Base-by-base conservation (phyloP, 2,329 filamentous ascomycete genomes). In the Pestalotiopsis fici region DNA sequence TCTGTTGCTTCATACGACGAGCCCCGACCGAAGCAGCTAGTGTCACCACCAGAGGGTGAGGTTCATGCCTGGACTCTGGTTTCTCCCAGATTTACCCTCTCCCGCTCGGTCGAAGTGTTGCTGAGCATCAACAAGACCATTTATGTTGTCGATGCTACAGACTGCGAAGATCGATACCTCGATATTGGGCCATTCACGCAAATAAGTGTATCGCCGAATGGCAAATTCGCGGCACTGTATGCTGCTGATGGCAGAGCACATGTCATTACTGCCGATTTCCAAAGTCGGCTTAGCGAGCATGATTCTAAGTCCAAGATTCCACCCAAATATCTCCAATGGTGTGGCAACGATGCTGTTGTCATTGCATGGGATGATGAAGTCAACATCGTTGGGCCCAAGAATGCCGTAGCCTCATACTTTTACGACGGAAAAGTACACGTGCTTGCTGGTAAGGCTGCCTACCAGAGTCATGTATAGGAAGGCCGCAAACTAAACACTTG, bases 351-450 rank as follows among this genome's bases (percentile, higher is more conserved):
- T 79, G 94, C 95, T 15, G 92, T 96, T 3, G 89, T 97, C 31
- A 89, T 99, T 73, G 95, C 95, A 0, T 99, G 96, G 96, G 96
- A 98, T 76, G 96, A 99, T 76, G 96, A 99, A 78, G 91, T 99
- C 3, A 96, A 98, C 76, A 86, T 99, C 31, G 92, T 99, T 68
- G 96, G 95, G 0, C 94, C 94, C 0, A 92, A 91, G 47, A 93
- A 93, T 56, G 88, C 92, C 11, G 90, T 92, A 4, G 89, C 83
- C 55, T 90, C 89, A 69, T 96, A 94, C 78, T 95, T 94, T 73
- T 98, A 98, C 78, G 94, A 98, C 75, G 93, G 91, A 9, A 91
- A 93, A 70, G 92, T 99, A 13, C 96, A 98, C 78, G 86, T 98
- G 3, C 85, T 98, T 55, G 91, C 94, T 18, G 95, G 97, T 84